These are phyloP conservation scores for Cordyceps cicadae DNA, from an alignment of 2,329 filamentous ascomycete genomes.

Conservation along the genomic window DNA sequence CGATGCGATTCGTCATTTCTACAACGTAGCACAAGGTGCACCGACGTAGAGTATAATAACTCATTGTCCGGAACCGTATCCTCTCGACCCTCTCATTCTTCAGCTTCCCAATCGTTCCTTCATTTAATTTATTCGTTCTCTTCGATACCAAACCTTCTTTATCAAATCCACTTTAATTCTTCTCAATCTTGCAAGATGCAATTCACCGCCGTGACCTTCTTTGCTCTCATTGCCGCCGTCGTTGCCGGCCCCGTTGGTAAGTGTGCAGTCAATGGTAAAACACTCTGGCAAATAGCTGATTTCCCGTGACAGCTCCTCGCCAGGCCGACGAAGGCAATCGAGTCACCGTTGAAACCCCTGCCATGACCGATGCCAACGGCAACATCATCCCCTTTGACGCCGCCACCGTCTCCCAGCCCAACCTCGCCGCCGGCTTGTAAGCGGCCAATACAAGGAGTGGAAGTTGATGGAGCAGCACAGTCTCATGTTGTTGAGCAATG, in stretches of 20 bases:
- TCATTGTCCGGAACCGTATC: background rate
- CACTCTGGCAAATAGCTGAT: background rate
- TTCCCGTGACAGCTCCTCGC: slow-evolving; percentile 8
- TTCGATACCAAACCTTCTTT: background rate
- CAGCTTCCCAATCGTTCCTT: background rate
- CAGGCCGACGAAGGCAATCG: slow-evolving; percentile 11
- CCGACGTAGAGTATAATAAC: slow-evolving; percentile 4
- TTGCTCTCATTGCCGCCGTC: slow-evolving; percentile 39
- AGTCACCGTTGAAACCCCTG: slow-evolving; percentile 29
- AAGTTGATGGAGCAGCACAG: background rate
- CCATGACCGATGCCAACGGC: slow-evolving; percentile 37
- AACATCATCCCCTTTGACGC: slow-evolving; percentile 35
- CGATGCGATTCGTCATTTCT: background rate
- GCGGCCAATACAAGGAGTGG: background rate
- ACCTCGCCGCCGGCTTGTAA: slow-evolving; percentile 29
- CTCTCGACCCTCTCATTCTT: background rate
- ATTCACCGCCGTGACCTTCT: slow-evolving; percentile 38
- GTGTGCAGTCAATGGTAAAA: background rate
- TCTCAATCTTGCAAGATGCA: slow-evolving; percentile 39
- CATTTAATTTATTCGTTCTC: background rate
- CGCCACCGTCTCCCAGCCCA: slow-evolving; percentile 25
- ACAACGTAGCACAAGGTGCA: background rate
- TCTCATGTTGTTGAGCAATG: background rate
- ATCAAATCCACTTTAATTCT: slow-evolving; percentile 11
- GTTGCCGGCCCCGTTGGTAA: slow-evolving; percentile 31